Evolutionary conservation across 2,329 filamentous ascomycete genomes (phyloP).

Genomic region (Scolecobasidium constrictum): DNA sequence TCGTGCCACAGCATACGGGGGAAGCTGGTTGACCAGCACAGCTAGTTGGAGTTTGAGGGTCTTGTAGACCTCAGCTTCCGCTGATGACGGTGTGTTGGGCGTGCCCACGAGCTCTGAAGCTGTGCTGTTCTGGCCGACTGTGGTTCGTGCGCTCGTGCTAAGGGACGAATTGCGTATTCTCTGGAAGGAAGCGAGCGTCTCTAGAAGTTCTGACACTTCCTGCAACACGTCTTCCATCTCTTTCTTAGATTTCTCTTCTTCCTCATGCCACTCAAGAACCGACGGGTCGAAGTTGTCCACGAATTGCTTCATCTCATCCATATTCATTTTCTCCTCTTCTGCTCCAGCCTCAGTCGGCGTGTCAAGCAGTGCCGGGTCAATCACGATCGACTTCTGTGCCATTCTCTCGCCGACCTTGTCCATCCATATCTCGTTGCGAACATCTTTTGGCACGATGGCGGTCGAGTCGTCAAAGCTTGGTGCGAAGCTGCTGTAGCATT

Average conservation of each 20-base stretch:
- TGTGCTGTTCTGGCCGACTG: constrained; percentile 56
- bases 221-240: constrained; percentile 51
- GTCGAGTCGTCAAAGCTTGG: constrained; percentile 63
- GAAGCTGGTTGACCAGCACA: constrained; percentile 62
- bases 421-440: constrained; percentile 66
- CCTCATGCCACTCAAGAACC: constrained; percentile 16
- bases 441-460: constrained; percentile 56
- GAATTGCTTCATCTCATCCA: constrained; percentile 24
- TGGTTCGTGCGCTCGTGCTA: constrained; percentile 53
- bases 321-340: constrained; percentile 26
- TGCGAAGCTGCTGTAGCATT: constrained; percentile 71
- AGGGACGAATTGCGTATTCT: constrained; percentile 64
- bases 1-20: constrained; percentile 77
- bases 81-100: constrained; percentile 52
- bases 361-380: constrained; percentile 32
- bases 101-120: constrained; percentile 44
- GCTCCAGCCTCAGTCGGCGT: constrained; percentile 22
- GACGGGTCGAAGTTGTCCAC: constrained; percentile 26
- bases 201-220: constrained; percentile 61
- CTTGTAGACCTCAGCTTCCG: constrained; percentile 53
- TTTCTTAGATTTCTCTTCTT: constrained; percentile 24
- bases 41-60: constrained; percentile 64
- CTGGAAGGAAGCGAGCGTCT: constrained; percentile 68
- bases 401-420: constrained; percentile 55
- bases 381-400: constrained; percentile 54